Base-by-base conservation (phyloP, 75 land plant species). In the Sequoia sempervirens region DNA sequence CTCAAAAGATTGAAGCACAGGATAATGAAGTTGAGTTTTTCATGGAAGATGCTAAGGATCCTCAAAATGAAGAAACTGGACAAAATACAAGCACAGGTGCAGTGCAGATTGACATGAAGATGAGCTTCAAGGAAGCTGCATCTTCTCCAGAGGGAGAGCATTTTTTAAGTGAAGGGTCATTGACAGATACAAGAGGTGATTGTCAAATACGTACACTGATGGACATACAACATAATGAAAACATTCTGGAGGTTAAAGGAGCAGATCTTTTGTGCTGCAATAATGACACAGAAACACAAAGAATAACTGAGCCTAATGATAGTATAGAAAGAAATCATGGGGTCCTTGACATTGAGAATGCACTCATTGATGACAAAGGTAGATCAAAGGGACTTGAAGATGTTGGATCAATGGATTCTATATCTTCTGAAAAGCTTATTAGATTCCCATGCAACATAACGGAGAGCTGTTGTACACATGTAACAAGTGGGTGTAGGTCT, bases 91-190 rank as follows among this genome's bases (percentile, higher is more conserved):
- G 15, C 37, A 37, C 74, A 85, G 85, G 90, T 87, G 61, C 97
- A 97, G 75, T 97, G 99, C 87, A 97, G 90, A 83, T 85, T 93
- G 10, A 94, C 91, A 84, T 94, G 89, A 83, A 95, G 99, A 84
- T 95, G 94, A 90, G 86, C 91, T 41, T 87, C 95, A 17, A 95
- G 92, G 81, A 90, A 94, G 70, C 88, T 95, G 20, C 75, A 34
- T 17, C 41, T 73, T 73, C 40, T 36, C 75, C 75, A 73, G 40
- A 32, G 40, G 41, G 18, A 37, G 40, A 73, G 2, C 41, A 36
- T 73, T 73, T 73, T 73, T 73, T 12, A 15, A 34, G 17, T 73
- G 18, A 73, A 4, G 14, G 17, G 1, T 36, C 40, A 73, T 73
- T 36, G 40, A 36, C 75, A 88, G 90, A 14, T 82, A 91, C 38